Evolutionary conservation across 1,284 basidiomycete species (phyloP).

Genomic region (Pseudomicrostroma phylloplanum): DNA sequence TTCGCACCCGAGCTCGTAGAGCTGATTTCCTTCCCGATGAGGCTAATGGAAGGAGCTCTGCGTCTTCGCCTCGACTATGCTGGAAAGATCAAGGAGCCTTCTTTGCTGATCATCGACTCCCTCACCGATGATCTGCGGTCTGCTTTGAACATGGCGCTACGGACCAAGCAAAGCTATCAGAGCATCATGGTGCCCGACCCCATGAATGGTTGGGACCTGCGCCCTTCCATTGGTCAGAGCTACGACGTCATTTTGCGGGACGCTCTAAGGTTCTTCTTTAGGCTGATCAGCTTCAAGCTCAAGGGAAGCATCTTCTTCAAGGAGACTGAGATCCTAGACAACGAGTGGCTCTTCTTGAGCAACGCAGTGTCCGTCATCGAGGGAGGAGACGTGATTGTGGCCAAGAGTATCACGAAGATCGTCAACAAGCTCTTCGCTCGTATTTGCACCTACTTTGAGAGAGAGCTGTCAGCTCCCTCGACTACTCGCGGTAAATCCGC

Average conservation of each 20-base stretch:
- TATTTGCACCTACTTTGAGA: constrained; percentile 84
- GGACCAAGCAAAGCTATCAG: constrained; percentile 88
- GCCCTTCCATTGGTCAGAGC: constrained; percentile 75
- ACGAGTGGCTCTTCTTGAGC: constrained; percentile 91
- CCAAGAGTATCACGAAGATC: constrained; percentile 52
- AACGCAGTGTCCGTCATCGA: constrained; percentile 82
- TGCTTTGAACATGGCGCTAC: constrained; percentile 84
- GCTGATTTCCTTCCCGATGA: constrained; percentile 88
- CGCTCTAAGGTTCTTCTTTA: constrained; percentile 85
- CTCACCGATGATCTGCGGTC: constrained; percentile 89
- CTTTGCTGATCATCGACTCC: constrained; percentile 81
- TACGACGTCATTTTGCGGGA: constrained; percentile 86
- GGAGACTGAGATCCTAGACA: constrained; percentile 93
- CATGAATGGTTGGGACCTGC: constrained; percentile 79
- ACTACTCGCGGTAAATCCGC: constrained; percentile 13
- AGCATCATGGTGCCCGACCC: constrained; percentile 77
- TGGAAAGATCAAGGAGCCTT: constrained; percentile 73
- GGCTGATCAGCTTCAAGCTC: constrained; percentile 87
- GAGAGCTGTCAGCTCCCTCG: constrained; percentile 74
- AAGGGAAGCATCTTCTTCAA: constrained; percentile 96
- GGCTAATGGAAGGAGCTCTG: constrained; percentile 83
- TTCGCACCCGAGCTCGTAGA: constrained; percentile 89
- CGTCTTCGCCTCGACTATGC: constrained; percentile 85
- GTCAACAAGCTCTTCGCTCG: constrained; percentile 58
- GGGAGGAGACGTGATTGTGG: constrained; percentile 84